Percentiles rank a stretch among this genome's conserved stretches.
phyloP scores from a whole-genome alignment of 768 basidiomycete genomes.

The Lentinula sp. region DNA sequence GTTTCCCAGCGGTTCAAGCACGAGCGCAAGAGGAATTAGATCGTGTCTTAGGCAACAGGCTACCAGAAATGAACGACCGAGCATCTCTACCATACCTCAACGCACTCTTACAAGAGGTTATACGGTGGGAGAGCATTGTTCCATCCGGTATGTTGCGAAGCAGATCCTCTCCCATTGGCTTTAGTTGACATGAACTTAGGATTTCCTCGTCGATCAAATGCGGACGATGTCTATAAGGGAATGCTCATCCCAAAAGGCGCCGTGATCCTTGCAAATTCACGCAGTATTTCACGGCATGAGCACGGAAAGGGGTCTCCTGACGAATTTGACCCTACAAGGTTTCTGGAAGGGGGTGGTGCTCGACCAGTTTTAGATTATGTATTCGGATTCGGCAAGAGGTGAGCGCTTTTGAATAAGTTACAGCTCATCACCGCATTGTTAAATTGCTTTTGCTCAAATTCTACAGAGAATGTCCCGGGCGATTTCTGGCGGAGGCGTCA shows the following conservation, averaged over 20 bases:
- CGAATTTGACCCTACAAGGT: not conserved
- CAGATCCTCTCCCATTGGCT: not conserved
- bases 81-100: not conserved
- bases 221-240: conserved; percentile 1
- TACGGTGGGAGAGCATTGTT: not conserved
- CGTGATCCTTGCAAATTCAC: conserved; percentile 1
- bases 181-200: not conserved
- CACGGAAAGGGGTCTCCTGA: not conserved
- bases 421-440: not conserved
- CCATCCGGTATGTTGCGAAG: not conserved
- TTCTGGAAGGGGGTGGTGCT: not conserved
- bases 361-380: not conserved
- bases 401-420: not conserved
- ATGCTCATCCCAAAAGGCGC: conserved; percentile 1
- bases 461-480: not conserved
- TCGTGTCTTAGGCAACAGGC: not conserved
- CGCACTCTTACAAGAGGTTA: not conserved
- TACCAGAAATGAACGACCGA: not conserved
- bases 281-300: not conserved
- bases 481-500: not conserved
- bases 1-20: not conserved
- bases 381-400: not conserved
- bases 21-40: not conserved
- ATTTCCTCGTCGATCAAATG: not conserved
- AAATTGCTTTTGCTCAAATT: not conserved